Conservation (phyloP, 257 asterid genomes). For the Fraxinus excelsior region DNA sequence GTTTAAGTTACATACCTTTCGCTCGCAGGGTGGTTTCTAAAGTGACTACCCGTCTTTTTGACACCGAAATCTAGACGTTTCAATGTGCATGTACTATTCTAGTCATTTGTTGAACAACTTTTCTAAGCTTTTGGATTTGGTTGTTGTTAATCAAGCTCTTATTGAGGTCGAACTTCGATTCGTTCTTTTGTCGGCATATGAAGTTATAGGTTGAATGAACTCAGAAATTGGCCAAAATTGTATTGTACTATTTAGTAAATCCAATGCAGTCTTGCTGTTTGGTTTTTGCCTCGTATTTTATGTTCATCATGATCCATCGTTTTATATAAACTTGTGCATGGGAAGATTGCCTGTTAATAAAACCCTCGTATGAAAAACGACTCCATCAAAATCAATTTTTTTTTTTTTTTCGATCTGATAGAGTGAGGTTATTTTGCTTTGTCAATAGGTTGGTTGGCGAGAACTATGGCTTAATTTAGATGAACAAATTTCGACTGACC, state of each 20-base stretch:
- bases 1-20: slow-evolving; percentile 90
- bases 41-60: slow-evolving; percentile 79
- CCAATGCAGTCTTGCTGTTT: background rate
- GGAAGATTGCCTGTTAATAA: background rate
- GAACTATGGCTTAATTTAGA: no score
- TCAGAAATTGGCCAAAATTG: background rate
- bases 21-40: slow-evolving; percentile 88
- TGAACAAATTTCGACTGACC: no score
- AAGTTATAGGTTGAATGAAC: background rate
- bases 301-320: background rate
- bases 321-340: background rate
- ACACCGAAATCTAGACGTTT: slow-evolving; percentile 76
- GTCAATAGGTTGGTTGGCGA: no score
- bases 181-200: slow-evolving; percentile 22
- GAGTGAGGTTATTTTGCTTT: no score
- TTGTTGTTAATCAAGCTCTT: slow-evolving; percentile 23
- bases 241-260: background rate
- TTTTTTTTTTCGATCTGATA: no score
- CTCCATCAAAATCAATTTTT: no score
- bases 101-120: slow-evolving; percentile 13
- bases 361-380: background rate
- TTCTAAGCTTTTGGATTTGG: slow-evolving; percentile 13
- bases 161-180: slow-evolving; percentile 23
- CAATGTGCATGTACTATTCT: slow-evolving; percentile 16
- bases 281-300: background rate